Base-by-base conservation (phyloP, 257 asterid species). In the Dorcoceras hygrometricum region DNA sequence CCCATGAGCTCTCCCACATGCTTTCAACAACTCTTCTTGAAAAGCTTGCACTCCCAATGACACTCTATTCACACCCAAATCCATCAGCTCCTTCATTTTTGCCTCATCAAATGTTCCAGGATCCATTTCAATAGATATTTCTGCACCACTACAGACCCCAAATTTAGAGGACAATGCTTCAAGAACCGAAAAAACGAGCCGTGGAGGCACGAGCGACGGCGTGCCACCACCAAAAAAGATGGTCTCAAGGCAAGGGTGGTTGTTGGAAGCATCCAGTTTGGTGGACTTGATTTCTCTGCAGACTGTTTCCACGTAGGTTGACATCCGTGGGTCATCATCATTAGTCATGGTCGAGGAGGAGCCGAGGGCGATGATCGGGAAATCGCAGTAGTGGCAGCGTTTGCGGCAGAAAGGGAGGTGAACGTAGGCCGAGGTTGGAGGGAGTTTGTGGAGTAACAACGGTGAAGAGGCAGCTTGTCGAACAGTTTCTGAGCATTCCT, bases 351-450 rank as follows among this genome's bases (percentile, higher is more conserved):
- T 18, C 10, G 81, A 43, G 68, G 81, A 54, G 12, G 87, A 79
- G 66, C 97, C 97, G 29, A 93, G 91, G 46, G 99, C 99, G 14
- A 93, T 75, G 65, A 93, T 85, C 62, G 97, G 96, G 76, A 93
- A 93, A 79, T 93, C 96, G 68, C 99, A 93, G 80, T 93, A 93
- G 80, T 90, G 94, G 77, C 96, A 93, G 76, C 97, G 95, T 59
- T 86, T 88, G 63, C 99, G 91, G 79, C 99, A 93, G 87, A 93
- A 93, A 3, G 99, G 99, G 73, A 90, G 99, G 81, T 93, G 99
- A 25, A 90, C 39, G 77, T 93, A 93, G 27, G 96, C 99, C 62
- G 99, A 86, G 4, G 86, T 75, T 34, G 99, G 96, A 25, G 90
- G 89, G 11, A 80, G 88, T 18, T 81, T 73, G 66, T 71, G 90